A percentile compares a stretch with the other conserved stretches of the same genome.
phyloP scores from a whole-genome alignment of 441 rosid species.

The Isatis lusitanica region DNA sequence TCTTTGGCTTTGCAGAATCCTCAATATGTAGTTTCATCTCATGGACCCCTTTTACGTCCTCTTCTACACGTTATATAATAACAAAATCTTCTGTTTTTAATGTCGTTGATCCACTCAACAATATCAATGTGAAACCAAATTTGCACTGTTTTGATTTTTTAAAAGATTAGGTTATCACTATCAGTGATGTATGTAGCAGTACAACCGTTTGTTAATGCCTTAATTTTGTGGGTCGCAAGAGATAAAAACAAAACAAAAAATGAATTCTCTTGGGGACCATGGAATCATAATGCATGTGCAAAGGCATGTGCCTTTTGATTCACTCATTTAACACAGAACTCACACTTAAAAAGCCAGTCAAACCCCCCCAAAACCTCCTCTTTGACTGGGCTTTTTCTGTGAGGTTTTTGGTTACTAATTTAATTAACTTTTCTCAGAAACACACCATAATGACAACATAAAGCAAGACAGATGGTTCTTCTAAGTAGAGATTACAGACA shows the following conservation, averaged over 20 bases:
- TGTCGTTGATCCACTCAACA: constrained; percentile 21
- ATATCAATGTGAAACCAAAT: constrained; percentile 28
- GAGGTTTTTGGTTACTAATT: constrained; percentile 1
- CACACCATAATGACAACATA: constrained; percentile 16
- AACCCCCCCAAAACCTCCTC: not conserved
- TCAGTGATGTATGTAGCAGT: constrained; percentile 19
- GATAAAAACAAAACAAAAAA: not conserved
- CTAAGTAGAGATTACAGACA: not conserved
- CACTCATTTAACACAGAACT: constrained; percentile 33
- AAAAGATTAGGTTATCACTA: constrained; percentile 20
- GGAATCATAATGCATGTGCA: constrained; percentile 43
- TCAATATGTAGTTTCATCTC: constrained; percentile 23
- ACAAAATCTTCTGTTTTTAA: constrained; percentile 16
- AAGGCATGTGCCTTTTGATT: constrained; percentile 41
- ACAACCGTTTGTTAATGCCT: constrained; percentile 27
- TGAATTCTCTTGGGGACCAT: constrained; percentile 29
- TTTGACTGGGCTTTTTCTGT: constrained; percentile 34
- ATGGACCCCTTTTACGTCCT: constrained; percentile 32
- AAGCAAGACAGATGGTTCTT: not conserved
- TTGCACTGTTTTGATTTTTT: constrained; percentile 18
- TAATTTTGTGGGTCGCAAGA: constrained; percentile 19
- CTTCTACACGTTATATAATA: constrained; percentile 26
- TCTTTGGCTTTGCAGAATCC: constrained; percentile 28
- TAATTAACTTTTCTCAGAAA: constrained; percentile 1
- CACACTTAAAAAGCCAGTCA: constrained; percentile 32